Conservation (phyloP, 2,329 filamentous ascomycete species). For the Trichoderma koningiopsis region DNA sequence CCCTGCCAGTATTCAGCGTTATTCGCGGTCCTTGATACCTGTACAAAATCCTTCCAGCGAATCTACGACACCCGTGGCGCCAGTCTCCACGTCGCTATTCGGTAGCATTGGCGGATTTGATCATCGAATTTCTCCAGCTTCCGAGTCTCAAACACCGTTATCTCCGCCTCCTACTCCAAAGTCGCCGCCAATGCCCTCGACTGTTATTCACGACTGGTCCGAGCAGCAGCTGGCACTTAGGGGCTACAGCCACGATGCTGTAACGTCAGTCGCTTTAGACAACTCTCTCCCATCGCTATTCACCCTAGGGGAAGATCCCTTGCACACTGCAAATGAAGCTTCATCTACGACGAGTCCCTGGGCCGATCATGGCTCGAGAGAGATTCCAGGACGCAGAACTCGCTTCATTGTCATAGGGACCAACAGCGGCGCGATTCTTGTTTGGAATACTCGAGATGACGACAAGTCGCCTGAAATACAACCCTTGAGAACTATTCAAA, state of each 20-base stretch:
- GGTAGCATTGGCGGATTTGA: constrained; percentile 27
- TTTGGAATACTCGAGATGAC: constrained; percentile 82
- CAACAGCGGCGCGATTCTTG: constrained; percentile 69
- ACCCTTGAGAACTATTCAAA: constrained; percentile 81
- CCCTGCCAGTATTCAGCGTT: constrained; percentile 48
- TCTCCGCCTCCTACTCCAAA: constrained; percentile 32
- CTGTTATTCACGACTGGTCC: constrained; percentile 38
- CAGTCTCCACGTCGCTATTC: constrained; percentile 36
- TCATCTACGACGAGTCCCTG: constrained; percentile 52
- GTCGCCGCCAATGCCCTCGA: constrained; percentile 27
- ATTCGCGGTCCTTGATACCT: constrained; percentile 40
- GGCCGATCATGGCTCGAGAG: constrained; percentile 45
- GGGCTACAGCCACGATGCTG: constrained; percentile 58
- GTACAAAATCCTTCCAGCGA: constrained; percentile 27
- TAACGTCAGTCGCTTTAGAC: constrained; percentile 74
- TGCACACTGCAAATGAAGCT: constrained; percentile 47
- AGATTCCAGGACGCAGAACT: constrained; percentile 82
- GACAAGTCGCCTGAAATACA: constrained; percentile 51
- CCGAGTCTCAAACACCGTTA: constrained; percentile 31
- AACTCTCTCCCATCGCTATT: constrained; percentile 71
- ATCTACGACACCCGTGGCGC: constrained; percentile 16
- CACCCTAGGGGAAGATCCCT: constrained; percentile 76
- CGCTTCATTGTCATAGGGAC: constrained; percentile 83
- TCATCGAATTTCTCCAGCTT: constrained; percentile 17
- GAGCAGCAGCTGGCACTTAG: constrained; percentile 50